Base-by-base conservation (phyloP, 208 protist genomes). In the Acanthamoeba sp. region DNA sequence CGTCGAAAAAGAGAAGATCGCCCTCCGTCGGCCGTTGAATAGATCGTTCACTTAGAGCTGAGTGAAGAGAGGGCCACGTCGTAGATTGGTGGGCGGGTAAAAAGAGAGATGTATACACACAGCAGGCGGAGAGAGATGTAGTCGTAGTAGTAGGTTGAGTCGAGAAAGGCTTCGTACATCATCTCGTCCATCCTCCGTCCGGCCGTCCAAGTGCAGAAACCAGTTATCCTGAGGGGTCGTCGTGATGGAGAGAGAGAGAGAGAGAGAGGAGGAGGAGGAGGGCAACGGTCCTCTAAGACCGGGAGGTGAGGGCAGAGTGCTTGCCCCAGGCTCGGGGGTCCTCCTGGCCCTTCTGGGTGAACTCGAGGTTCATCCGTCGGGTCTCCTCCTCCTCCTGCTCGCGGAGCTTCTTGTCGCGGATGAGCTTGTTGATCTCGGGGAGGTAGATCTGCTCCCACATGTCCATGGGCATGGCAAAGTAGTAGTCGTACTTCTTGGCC, bases 401-500 rank as follows among this genome's bases (percentile, higher is more conserved):
- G 50, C 82, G 45, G 36, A 50, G 80, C 52, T 89, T 89, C 88
- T 57, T 93, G 29, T 93, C 88, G 2, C 40, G 32, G 59, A 93
- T 93, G 59, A 93, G 88, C 45, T 78, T 45, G 62, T 93, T 93
- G 88, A 93, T 93, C 62, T 93, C 88, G 36, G 88, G 62, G 3
- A 93, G 88, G 88, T 93, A 93, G 62, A 93, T 69, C 88, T 69
- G 59, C 59, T 93, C 88, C 88, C 88, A 93, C 88, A 78, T 69
- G 36, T 76, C 59, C 88, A 93, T 69, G 20, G 88, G 88, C 88
- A 93, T 78, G 88, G 59, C 62, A 24, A 93, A 93, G 88, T 93
- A 93, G 59, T 93, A 48, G 88, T 93, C 88, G 40, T 93, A 93
- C 88, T 93, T 93, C 88, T 78, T 93, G 88, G 88, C 20, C 88